Conservation (phyloP, 495 filamentous ascomycete species). For the Penicillium goetzii region DNA sequence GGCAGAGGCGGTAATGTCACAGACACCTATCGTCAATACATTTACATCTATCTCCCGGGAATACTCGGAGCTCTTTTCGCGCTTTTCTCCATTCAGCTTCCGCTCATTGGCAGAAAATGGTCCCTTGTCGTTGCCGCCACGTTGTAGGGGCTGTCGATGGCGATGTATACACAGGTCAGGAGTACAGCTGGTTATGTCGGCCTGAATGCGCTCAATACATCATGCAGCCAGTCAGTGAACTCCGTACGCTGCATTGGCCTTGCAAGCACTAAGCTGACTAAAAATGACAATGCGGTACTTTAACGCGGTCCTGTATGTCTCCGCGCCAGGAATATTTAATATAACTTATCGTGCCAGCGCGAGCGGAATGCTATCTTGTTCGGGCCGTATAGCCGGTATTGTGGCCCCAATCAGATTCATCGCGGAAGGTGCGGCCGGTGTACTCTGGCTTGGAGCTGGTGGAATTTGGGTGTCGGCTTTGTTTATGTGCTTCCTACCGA, state of each 20-base stretch:
- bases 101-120: constrained; percentile 42
- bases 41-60: constrained; percentile 51
- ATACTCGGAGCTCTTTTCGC: constrained; percentile 47
- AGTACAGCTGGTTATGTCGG: constrained; percentile 21
- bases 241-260: not conserved
- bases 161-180: constrained; percentile 25
- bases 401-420: constrained; percentile 19
- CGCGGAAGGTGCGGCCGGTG: constrained; percentile 5
- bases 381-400: constrained; percentile 18
- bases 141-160: constrained; percentile 22
- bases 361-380: constrained; percentile 21
- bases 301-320: constrained; percentile 14
- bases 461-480: constrained; percentile 19
- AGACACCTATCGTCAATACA: constrained; percentile 45
- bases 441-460: constrained; percentile 21
- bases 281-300: constrained; percentile 9
- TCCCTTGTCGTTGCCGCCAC: constrained; percentile 29
- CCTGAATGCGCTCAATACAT: constrained; percentile 22
- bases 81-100: constrained; percentile 37
- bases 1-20: constrained; percentile 24
- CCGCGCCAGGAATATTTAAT: constrained; percentile 20
- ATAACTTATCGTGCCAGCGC: constrained; percentile 19
- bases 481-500: constrained; percentile 19
- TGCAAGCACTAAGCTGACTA: not conserved
- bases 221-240: constrained; percentile 18